Evolutionary conservation across 1,139 yeast species (phyloP).

Genomic region (Arxiozyma telluris): DNA sequence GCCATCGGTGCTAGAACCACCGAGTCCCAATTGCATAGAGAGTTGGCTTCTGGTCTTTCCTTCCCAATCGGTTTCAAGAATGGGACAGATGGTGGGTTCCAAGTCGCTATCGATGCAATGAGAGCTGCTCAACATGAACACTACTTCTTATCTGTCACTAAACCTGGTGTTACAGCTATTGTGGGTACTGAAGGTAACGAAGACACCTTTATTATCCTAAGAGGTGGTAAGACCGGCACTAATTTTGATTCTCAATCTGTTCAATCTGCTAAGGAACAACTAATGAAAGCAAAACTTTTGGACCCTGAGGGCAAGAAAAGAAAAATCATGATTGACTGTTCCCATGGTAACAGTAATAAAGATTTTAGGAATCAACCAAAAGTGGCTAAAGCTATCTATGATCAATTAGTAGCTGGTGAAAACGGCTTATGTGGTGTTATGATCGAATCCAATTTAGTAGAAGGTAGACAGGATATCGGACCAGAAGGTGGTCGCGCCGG

Average conservation of each 20-base stretch:
- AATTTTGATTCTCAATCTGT: constrained; percentile 76
- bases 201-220: constrained; percentile 80
- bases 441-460: constrained; percentile 88
- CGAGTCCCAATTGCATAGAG: constrained; percentile 93
- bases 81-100: constrained; percentile 90
- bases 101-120: constrained; percentile 89
- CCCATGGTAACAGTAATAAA: constrained; percentile 91
- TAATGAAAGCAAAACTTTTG: constrained; percentile 49
- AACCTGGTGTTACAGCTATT: constrained; percentile 90
- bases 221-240: constrained; percentile 93
- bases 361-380: constrained; percentile 87
- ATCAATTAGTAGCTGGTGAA: constrained; percentile 73
- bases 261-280: constrained; percentile 54
- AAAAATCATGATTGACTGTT: constrained; percentile 93
- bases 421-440: constrained; percentile 79
- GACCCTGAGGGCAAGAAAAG: constrained; percentile 45
- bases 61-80: constrained; percentile 98
- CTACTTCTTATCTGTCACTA: constrained; percentile 88
- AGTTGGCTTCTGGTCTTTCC: constrained; percentile 86
- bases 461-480: constrained; percentile 89
- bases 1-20: constrained; percentile 98
- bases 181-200: constrained; percentile 91
- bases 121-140: constrained; percentile 90
- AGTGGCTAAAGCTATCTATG: constrained; percentile 74
- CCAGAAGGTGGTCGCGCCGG: constrained; percentile 66